A percentile compares a stretch with the other conserved stretches of the same genome.
These are phyloP conservation scores for Caryocar brasiliense DNA, from an alignment of 441 rosid genomes.

Conservation along the genomic window DNA sequence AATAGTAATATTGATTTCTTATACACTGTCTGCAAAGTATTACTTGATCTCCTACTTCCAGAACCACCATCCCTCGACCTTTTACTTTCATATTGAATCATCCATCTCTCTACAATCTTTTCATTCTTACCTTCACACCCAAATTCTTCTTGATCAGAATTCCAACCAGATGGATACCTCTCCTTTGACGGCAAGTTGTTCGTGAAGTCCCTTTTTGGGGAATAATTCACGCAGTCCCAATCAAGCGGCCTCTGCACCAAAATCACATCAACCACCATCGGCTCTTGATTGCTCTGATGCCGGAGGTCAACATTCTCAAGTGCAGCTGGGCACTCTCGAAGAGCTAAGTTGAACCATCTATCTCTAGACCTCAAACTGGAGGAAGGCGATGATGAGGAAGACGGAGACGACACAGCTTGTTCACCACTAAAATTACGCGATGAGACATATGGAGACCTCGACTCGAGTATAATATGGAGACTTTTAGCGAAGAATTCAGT, in stretches of 20 bases:
- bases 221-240: conserved; percentile 36
- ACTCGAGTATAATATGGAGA: conserved; percentile 78
- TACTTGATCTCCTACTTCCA: conserved; percentile 55
- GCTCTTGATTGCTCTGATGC: conserved; percentile 56
- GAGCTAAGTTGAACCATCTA: conserved; percentile 86
- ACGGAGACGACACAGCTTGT: conserved; percentile 57
- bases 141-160: conserved; percentile 55
- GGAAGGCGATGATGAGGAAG: conserved; percentile 69
- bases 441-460: conserved; percentile 69
- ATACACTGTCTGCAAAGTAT: conserved; percentile 44
- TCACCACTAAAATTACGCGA: conserved; percentile 74
- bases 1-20: conserved; percentile 69
- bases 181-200: conserved; percentile 48
- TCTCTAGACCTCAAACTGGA: conserved; percentile 79
- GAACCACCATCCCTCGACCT: conserved; percentile 43
- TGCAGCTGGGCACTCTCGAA: conserved; percentile 72
- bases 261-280: conserved; percentile 75
- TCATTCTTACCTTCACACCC: conserved; percentile 41
- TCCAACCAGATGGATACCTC: conserved; percentile 33
- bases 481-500: conserved; percentile 82
- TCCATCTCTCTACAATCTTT: conserved; percentile 87
- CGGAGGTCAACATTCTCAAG: conserved; percentile 68
- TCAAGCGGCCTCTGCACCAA: conserved; percentile 50
- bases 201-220: conserved; percentile 35
- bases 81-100: conserved; percentile 64